Evolutionary conservation across 177 flowering plant species (phyloP).

Genomic region (Vitis hybrid): DNA sequence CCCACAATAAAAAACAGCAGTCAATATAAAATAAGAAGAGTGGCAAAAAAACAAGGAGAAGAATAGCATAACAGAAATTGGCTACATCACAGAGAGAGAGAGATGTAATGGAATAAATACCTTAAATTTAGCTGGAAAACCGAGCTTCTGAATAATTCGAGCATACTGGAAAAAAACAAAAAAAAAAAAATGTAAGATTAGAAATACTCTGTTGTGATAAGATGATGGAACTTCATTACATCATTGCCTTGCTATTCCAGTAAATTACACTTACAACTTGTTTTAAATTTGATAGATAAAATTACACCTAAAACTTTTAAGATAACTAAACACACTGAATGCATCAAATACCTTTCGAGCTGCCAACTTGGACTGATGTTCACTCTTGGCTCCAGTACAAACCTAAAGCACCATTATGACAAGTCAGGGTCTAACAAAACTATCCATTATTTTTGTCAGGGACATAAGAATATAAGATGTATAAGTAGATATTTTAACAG

Average conservation of each 20-base stretch:
- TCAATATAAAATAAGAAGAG: not conserved
- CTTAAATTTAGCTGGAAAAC: constrained; percentile 90
- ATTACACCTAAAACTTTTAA: not conserved
- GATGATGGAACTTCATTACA: not conserved
- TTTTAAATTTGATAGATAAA: no score
- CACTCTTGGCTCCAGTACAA: constrained; percentile 95
- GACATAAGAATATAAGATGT: not conserved
- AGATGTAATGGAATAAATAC: constrained; percentile 27
- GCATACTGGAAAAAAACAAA: constrained; percentile 60
- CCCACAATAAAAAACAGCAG: not conserved
- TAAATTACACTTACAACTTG: not conserved
- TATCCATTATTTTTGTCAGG: no score
- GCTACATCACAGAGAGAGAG: not conserved
- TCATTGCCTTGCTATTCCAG: not conserved
- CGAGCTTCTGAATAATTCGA: constrained; percentile 83
- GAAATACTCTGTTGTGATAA: not conserved
- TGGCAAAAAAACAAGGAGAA: not conserved
- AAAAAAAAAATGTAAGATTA: constrained; percentile 2
- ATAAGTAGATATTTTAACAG: not conserved
- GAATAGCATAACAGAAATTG: not conserved
- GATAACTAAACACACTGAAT: not conserved
- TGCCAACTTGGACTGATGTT: constrained; percentile 74
- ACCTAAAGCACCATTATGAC: constrained; percentile 42
- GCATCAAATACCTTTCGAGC: constrained; percentile 65
- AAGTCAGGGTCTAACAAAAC: constrained; percentile 2